phyloP scores from a whole-genome alignment of 2,329 filamentous ascomycete species.

The Byssochlamys sp. region DNA sequence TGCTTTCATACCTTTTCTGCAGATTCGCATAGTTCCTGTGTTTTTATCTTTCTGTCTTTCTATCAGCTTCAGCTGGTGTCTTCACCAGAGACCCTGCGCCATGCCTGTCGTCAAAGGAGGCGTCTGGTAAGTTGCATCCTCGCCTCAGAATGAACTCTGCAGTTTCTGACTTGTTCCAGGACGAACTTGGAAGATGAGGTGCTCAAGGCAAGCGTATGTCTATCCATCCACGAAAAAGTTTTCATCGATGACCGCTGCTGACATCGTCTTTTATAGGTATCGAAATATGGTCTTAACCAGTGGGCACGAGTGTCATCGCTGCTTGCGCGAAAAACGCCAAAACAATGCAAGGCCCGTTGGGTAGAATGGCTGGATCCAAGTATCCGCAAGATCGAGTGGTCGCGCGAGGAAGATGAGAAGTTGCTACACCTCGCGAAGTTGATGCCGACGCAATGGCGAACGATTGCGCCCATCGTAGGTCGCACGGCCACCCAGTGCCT shows the following conservation, averaged over 20 bases:
- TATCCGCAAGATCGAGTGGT: slow-evolving; percentile 99
- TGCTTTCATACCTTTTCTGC: background rate
- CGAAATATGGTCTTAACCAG: slow-evolving; percentile 90
- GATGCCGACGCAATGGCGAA: slow-evolving; percentile 98
- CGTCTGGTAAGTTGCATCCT: slow-evolving; percentile 41
- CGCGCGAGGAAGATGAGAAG: slow-evolving; percentile 96
- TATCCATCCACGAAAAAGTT: background rate
- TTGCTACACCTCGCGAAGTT: slow-evolving; percentile 91
- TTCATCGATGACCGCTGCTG: background rate
- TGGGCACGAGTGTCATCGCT: slow-evolving; percentile 97
- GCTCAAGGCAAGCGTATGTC: slow-evolving; percentile 68
- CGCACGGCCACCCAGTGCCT: slow-evolving; percentile 94
- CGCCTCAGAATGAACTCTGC: background rate
- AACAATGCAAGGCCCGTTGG: slow-evolving; percentile 99
- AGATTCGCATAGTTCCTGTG: background rate
- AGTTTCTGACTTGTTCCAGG: slow-evolving; percentile 25
- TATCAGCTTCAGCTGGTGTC: background rate
- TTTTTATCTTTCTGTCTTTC: background rate
- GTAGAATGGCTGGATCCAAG: slow-evolving; percentile 95
- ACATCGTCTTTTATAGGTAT: slow-evolving; percentile 40
- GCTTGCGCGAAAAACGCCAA: slow-evolving; percentile 90
- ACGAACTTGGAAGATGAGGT: slow-evolving; percentile 82
- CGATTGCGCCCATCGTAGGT: slow-evolving; percentile 91
- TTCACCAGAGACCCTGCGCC: slow-evolving; percentile 17
- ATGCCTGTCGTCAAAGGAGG: slow-evolving; percentile 60